A percentile compares a stretch with the other conserved stretches of the same genome.
Conservation (phyloP, 257 asterid genomes). For the Solanum commersonii region DNA sequence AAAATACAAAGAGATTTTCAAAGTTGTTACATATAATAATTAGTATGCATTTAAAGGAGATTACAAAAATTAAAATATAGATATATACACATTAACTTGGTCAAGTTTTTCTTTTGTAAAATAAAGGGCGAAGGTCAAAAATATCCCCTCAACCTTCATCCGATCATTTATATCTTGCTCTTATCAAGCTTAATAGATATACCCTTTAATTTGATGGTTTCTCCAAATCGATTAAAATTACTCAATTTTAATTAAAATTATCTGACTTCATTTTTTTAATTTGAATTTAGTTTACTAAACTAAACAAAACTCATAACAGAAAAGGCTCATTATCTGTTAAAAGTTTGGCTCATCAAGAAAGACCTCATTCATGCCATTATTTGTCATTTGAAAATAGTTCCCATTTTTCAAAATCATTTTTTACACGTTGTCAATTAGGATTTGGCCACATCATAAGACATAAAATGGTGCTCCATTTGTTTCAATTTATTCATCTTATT, state of each 20-base stretch:
- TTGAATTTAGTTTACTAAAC: no score
- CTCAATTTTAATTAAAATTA: not conserved
- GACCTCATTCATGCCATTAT: not conserved
- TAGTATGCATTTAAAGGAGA: not conserved
- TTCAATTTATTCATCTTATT: no score
- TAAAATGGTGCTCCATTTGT: not conserved
- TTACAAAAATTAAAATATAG: not conserved
- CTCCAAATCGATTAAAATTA: no score
- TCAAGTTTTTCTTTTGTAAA: not conserved
- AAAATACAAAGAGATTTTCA: not conserved
- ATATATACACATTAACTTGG: not conserved
- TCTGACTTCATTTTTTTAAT: no score
- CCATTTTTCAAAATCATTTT: no score
- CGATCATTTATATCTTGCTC: not conserved
- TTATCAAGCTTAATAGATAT: not conserved
- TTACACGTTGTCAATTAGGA: no score
- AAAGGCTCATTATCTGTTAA: no score
- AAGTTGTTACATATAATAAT: not conserved
- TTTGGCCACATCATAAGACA: not conserved
- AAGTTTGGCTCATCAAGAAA: no score
- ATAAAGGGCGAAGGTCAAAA: not conserved
- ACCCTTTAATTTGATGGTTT: no score
- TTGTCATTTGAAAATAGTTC: not conserved
- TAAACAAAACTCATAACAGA: not conserved
- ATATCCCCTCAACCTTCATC: not conserved